These are phyloP conservation scores for Verruconis gallopava DNA, from an alignment of 2,329 filamentous ascomycete genomes.

Conservation along the genomic window DNA sequence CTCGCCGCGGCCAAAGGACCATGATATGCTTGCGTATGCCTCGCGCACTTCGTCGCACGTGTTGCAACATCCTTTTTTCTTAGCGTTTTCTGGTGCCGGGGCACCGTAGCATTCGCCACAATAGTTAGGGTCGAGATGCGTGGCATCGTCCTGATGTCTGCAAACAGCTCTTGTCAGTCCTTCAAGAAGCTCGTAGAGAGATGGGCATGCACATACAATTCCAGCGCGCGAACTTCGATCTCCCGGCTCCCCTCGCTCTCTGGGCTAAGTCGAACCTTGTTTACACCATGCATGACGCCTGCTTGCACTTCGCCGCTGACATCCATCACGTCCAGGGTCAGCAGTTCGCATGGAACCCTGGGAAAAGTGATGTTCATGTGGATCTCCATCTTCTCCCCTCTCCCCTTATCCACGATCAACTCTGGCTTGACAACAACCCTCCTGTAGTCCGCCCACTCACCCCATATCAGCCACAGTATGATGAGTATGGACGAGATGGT, in stretches of 20 bases:
- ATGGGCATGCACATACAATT: slow-evolving; percentile 21
- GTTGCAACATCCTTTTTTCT: slow-evolving; percentile 86
- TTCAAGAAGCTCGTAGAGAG: slow-evolving; percentile 7
- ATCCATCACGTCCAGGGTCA: slow-evolving; percentile 98
- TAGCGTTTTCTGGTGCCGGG: slow-evolving; percentile 52
- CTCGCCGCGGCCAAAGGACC: slow-evolving; percentile 89
- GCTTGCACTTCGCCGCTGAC: slow-evolving; percentile 79
- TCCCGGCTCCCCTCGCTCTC: slow-evolving; percentile 55
- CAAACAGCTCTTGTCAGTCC: neutral
- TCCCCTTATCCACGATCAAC: slow-evolving; percentile 87
- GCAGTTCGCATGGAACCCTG: slow-evolving; percentile 80
- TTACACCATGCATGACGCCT: slow-evolving; percentile 82
- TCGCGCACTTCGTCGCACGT: slow-evolving; percentile 95
- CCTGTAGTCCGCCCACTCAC: slow-evolving; percentile 92
- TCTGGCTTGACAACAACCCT: slow-evolving; percentile 79
- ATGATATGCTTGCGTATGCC: slow-evolving; percentile 76
- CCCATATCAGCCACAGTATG: slow-evolving; percentile 78
- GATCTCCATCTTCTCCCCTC: slow-evolving; percentile 98
- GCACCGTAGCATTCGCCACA: slow-evolving; percentile 92
- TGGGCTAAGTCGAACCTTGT: slow-evolving; percentile 71
- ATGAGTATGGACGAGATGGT: slow-evolving; percentile 83
- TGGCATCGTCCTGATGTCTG: slow-evolving; percentile 53
- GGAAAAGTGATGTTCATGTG: slow-evolving; percentile 96
- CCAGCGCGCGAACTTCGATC: slow-evolving; percentile 24
- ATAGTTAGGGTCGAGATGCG: slow-evolving; percentile 80